These are phyloP conservation scores for Apiospora koreana DNA, from an alignment of 2,329 filamentous ascomycete genomes.

Conservation along the genomic window DNA sequence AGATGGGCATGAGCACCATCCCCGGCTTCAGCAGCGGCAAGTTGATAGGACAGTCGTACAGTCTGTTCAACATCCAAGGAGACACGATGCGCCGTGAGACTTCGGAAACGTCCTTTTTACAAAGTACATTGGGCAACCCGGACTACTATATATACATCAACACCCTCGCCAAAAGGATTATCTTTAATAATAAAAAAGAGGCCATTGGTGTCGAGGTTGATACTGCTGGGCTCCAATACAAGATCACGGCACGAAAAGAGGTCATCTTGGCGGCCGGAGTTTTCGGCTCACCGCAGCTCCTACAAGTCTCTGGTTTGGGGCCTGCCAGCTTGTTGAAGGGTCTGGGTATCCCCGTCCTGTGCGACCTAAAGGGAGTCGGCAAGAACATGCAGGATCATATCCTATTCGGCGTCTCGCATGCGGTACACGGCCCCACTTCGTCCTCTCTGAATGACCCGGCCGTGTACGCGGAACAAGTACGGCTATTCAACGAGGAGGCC, in stretches of 20 bases:
- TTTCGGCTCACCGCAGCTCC: slow-evolving; percentile 61
- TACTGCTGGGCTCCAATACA: slow-evolving; percentile 22
- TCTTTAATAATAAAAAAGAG: slow-evolving; percentile 40
- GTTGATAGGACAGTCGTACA: too few species aligned
- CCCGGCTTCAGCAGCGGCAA: too few species aligned
- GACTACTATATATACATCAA: slow-evolving; percentile 19
- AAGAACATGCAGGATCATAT: slow-evolving; percentile 35
- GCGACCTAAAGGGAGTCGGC: slow-evolving; percentile 35
- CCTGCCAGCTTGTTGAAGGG: slow-evolving; percentile 28
- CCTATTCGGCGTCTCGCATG: slow-evolving; percentile 44
- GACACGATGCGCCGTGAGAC: too few species aligned
- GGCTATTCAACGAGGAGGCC: slow-evolving; percentile 64
- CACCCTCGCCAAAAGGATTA: slow-evolving; percentile 45
- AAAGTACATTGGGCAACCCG: neutral
- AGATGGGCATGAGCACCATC: too few species aligned
- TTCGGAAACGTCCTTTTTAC: too few species aligned
- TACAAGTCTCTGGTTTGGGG: slow-evolving; percentile 30
- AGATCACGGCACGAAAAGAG: slow-evolving; percentile 50
- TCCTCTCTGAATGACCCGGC: slow-evolving; percentile 48
- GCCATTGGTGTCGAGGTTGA: slow-evolving; percentile 29
- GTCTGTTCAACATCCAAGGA: too few species aligned
- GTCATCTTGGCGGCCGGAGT: slow-evolving; percentile 67
- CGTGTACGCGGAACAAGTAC: slow-evolving; percentile 63
- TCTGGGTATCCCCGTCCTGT: slow-evolving; percentile 27
- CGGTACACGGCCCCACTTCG: slow-evolving; percentile 64